Conservation (phyloP, 352 stramenopile species). For the Globisporangium perplexum region DNA sequence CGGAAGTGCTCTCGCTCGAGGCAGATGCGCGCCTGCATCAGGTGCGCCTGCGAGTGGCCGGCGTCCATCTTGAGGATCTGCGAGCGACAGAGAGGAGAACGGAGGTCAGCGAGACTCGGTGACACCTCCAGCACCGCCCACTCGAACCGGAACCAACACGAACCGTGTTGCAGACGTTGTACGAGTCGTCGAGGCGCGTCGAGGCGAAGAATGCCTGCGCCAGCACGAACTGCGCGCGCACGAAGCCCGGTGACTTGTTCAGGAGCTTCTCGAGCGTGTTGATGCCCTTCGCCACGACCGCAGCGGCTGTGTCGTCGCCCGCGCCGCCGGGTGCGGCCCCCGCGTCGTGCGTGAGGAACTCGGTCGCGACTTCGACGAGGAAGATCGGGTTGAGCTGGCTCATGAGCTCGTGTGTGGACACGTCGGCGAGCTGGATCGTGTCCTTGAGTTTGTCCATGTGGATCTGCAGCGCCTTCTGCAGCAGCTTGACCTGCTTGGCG, state of each 20-base stretch:
- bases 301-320: slow-evolving; percentile 6
- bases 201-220: slow-evolving; percentile 75
- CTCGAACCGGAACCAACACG: neutral
- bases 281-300: slow-evolving; percentile 43
- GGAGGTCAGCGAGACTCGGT: too few relatives aligned
- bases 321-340: slow-evolving; percentile 4
- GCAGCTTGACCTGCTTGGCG: slow-evolving; percentile 54
- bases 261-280: slow-evolving; percentile 82
- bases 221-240: slow-evolving; percentile 80
- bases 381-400: slow-evolving; percentile 85
- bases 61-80: slow-evolving; percentile 77
- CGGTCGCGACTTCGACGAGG: slow-evolving; percentile 79
- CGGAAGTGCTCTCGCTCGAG: slow-evolving; percentile 74
- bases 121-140: too few relatives aligned
- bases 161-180: slow-evolving; percentile 60
- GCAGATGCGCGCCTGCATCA: slow-evolving; percentile 80
- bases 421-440: slow-evolving; percentile 43
- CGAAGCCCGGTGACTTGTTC: slow-evolving; percentile 74
- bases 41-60: slow-evolving; percentile 60
- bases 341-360: slow-evolving; percentile 62
- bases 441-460: slow-evolving; percentile 82
- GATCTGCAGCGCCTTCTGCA: slow-evolving; percentile 74
- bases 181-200: slow-evolving; percentile 70
- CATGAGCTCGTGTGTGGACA: slow-evolving; percentile 75
- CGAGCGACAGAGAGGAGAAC: neutral